phyloP scores from a whole-genome alignment of 495 filamentous ascomycete genomes.

The Tetracladium marchalianum region DNA sequence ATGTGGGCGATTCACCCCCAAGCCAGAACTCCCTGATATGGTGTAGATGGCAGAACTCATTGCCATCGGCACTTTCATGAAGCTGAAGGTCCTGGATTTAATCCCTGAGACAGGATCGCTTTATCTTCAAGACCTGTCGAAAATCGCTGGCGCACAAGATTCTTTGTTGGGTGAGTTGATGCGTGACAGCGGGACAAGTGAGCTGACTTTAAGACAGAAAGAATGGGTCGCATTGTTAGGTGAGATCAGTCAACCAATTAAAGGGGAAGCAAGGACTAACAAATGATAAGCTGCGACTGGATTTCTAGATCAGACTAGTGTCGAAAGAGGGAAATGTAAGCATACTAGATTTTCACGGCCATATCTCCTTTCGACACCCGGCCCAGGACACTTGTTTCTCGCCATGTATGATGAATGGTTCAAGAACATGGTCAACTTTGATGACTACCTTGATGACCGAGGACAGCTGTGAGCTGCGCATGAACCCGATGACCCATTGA shows the following conservation, averaged over 20 bases:
- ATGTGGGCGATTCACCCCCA: conserved; percentile 1
- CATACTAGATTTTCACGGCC: conserved; percentile 16
- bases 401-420: conserved; percentile 16
- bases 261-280: not conserved
- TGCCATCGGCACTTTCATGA: conserved; percentile 18
- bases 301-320: conserved; percentile 17
- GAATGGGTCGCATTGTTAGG: conserved; percentile 14
- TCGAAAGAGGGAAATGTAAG: conserved; percentile 5
- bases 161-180: conserved; percentile 14
- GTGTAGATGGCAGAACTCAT: conserved; percentile 16
- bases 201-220: conserved; percentile 12
- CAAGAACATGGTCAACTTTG: conserved; percentile 14
- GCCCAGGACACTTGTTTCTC: conserved; percentile 15
- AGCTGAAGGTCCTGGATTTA: conserved; percentile 12
- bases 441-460: conserved; percentile 15
- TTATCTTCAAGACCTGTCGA: conserved; percentile 11
- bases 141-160: conserved; percentile 12
- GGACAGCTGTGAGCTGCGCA: conserved; percentile 6
- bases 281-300: conserved; percentile 9
- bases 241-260: not conserved
- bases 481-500: conserved; percentile 12
- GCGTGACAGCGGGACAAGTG: too few relatives aligned
- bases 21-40: not conserved
- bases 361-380: conserved; percentile 9
- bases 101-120: conserved; percentile 15